Evolutionary conservation across 2,329 filamentous ascomycete species (phyloP).

Genomic region (Botrytis cinerea): DNA sequence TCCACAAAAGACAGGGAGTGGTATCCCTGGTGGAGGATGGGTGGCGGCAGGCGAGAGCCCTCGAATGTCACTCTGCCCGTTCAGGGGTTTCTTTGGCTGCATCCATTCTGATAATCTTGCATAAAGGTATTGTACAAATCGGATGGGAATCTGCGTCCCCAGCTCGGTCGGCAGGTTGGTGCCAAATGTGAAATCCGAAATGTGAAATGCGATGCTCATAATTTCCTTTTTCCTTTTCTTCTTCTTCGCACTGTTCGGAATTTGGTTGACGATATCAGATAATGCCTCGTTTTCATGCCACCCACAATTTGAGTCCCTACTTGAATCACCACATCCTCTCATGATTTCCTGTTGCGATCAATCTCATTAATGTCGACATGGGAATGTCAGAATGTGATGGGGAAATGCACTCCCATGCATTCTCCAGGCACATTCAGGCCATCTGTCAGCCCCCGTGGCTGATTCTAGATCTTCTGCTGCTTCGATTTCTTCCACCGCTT

Average conservation of each 20-base stretch:
- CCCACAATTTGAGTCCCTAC: background rate
- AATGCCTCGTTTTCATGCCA: background rate
- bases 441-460: background rate
- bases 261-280: slow-evolving; percentile 7
- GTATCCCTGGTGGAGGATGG: background rate
- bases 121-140: slow-evolving; percentile 10
- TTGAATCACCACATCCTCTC: background rate
- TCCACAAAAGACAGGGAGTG: background rate
- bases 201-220: background rate
- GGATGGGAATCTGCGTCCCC: background rate
- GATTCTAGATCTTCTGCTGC: background rate
- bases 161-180: background rate
- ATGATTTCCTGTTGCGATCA: background rate
- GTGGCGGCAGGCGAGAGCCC: background rate
- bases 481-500: slow-evolving; percentile 4
- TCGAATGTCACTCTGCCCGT: slow-evolving; percentile 4
- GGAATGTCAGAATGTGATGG: slow-evolving; percentile 4
- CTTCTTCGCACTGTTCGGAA: background rate
- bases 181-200: background rate
- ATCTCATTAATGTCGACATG: background rate
- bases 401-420: background rate
- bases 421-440: background rate
- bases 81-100: background rate
- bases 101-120: slow-evolving; percentile 3
- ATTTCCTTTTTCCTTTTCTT: background rate